phyloP scores from a whole-genome alignment of 306 rosid species.

The Adenanthera pavonina region DNA sequence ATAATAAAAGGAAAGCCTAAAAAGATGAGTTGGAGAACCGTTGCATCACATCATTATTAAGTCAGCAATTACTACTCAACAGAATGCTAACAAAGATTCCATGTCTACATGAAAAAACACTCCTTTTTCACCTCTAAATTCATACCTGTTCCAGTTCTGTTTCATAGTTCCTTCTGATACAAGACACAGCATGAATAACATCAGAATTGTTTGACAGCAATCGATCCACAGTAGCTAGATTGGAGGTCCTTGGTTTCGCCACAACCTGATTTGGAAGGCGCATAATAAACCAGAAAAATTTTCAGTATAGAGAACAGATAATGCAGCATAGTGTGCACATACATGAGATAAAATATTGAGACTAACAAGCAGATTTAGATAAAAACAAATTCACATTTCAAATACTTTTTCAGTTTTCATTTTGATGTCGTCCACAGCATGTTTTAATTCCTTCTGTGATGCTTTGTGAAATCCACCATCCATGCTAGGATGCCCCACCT shows the following conservation, averaged over 20 bases:
- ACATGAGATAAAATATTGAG: slow-evolving; percentile 19
- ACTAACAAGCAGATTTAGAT: slow-evolving; percentile 26
- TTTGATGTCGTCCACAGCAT: slow-evolving; percentile 59
- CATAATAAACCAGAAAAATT: slow-evolving; percentile 22
- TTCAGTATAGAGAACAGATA: slow-evolving; percentile 25
- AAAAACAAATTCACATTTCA: slow-evolving; percentile 41
- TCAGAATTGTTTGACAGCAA: slow-evolving; percentile 54
- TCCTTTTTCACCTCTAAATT: slow-evolving; percentile 24
- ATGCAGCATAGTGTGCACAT: slow-evolving; percentile 15
- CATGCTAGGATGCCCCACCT: slow-evolving; percentile 61
- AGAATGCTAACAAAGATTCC: neutral
- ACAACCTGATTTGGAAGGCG: slow-evolving; percentile 54
- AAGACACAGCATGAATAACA: slow-evolving; percentile 61
- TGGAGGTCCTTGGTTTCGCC: slow-evolving; percentile 60
- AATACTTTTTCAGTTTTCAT: slow-evolving; percentile 73
- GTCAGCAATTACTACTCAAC: neutral
- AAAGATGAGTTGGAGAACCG: neutral
- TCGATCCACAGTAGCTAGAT: slow-evolving; percentile 46
- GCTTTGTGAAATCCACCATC: slow-evolving; percentile 63
- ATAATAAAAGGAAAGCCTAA: neutral
- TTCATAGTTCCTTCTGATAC: slow-evolving; percentile 68
- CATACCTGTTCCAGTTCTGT: slow-evolving; percentile 81
- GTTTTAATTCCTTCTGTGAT: slow-evolving; percentile 68
- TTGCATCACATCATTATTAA: neutral
- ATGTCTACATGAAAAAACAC: neutral